Evolutionary conservation across 2,329 filamentous ascomycete species (phyloP).

Genomic region (Fusarium graminum): DNA sequence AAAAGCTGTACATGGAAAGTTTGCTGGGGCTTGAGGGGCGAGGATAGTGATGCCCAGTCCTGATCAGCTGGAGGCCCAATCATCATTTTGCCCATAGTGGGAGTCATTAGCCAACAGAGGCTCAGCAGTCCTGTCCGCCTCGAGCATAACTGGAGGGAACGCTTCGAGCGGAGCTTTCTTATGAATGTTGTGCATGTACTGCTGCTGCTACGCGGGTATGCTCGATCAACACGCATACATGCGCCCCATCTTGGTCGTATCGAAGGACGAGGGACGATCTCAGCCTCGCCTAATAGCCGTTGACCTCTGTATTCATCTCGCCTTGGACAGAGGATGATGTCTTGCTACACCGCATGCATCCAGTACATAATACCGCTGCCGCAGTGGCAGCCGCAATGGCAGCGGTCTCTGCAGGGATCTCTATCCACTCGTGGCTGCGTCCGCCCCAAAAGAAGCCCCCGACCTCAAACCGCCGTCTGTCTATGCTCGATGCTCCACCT

Average conservation of each 20-base stretch:
- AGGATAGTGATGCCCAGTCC: constrained; percentile 23
- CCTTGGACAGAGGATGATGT: constrained; percentile 14
- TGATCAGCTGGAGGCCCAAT: constrained; percentile 41
- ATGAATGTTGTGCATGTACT: constrained; percentile 46
- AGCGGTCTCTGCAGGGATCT: constrained; percentile 35
- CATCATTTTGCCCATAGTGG: constrained; percentile 44
- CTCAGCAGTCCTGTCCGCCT: constrained; percentile 34
- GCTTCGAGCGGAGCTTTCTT: constrained; percentile 15
- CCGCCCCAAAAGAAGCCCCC: constrained; percentile 48
- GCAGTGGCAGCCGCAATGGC: constrained; percentile 29
- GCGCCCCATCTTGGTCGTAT: constrained; percentile 32
- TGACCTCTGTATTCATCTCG: constrained; percentile 16
- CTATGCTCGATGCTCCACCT: constrained; percentile 45
- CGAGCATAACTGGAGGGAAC: constrained; percentile 17
- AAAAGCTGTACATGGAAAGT: constrained; percentile 47
- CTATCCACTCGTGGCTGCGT: constrained; percentile 46
- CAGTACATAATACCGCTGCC: constrained; percentile 40
- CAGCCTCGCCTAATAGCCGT: constrained; percentile 45
- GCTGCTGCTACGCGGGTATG: constrained; percentile 17
- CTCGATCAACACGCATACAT: constrained; percentile 30
- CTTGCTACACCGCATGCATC: constrained; percentile 31
- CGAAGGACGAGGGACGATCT: constrained; percentile 41
- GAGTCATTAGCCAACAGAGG: constrained; percentile 47
- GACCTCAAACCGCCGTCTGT: constrained; percentile 49
- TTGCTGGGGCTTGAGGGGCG: constrained; percentile 31